Evolutionary conservation across 2,329 filamentous ascomycete species (phyloP).

Genomic region (Fusarium sp.): DNA sequence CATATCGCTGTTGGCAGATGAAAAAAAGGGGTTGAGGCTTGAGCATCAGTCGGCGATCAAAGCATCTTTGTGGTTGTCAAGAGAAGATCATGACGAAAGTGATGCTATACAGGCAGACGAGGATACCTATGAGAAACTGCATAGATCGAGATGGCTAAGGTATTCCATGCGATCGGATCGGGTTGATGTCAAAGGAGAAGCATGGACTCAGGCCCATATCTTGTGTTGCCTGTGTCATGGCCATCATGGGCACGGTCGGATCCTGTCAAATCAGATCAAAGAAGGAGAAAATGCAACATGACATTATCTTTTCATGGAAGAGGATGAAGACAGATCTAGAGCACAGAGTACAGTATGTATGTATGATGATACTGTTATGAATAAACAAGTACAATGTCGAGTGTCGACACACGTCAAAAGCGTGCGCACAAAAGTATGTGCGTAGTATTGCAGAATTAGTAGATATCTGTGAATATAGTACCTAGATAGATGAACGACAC

Average conservation of each 20-base stretch:
- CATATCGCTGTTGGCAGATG: constrained; percentile 1
- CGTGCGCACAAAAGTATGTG: constrained; percentile 18
- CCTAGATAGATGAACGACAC: neutral
- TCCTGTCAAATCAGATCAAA: constrained; percentile 29
- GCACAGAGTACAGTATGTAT: constrained; percentile 1
- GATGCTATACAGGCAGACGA: constrained; percentile 14
- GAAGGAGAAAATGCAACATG: constrained; percentile 2
- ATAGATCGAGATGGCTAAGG: constrained; percentile 30
- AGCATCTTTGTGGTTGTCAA: constrained; percentile 13
- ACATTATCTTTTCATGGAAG: constrained; percentile 4
- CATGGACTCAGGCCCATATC: constrained; percentile 21
- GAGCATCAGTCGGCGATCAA: constrained; percentile 14
- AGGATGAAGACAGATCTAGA: constrained; percentile 5
- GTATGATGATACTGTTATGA: constrained; percentile 32
- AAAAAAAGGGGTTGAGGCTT: neutral
- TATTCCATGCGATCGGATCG: constrained; percentile 35
- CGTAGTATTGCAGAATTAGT: constrained; percentile 29
- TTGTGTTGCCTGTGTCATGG: constrained; percentile 18
- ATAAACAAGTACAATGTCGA: constrained; percentile 4
- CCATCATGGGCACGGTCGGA: constrained; percentile 13
- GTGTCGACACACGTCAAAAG: constrained; percentile 2
- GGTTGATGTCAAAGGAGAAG: constrained; percentile 9
- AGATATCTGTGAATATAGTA: constrained; percentile 22
- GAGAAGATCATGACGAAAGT: constrained; percentile 38
- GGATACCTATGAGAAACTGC: neutral